Percentiles rank a stretch among this genome's conserved stretches.
Evolutionary conservation across 106 monocot species (phyloP).

Genomic region (Allium cepa): DNA sequence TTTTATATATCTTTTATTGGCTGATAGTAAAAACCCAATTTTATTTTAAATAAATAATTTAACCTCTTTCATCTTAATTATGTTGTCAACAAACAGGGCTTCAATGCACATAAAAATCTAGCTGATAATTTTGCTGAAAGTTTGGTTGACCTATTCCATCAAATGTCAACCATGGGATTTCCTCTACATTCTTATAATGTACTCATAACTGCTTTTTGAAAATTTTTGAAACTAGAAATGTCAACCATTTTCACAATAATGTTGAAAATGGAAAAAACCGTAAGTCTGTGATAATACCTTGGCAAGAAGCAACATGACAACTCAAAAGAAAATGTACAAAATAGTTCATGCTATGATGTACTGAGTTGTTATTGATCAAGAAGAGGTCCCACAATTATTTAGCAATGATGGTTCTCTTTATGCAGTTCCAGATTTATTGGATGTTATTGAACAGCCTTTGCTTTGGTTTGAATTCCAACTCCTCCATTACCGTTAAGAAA

Average conservation of each 20-base stretch:
- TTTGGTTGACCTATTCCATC: constrained; percentile 7
- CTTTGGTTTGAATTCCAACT: neutral
- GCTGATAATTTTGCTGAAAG: neutral
- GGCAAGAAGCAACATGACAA: no score
- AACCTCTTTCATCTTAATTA: neutral
- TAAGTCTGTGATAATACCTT: neutral
- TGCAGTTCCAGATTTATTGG: neutral
- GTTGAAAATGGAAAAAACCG: no score
- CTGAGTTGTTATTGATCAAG: constrained; percentile 1
- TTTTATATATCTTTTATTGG: no score
- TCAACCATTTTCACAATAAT: neutral
- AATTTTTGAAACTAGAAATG: neutral
- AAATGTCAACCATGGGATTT: neutral
- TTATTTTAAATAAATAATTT: no score
- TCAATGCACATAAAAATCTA: constrained; percentile 11
- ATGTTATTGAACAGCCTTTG: neutral
- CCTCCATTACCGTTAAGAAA: neutral
- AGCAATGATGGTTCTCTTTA: constrained; percentile 1
- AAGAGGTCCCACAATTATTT: constrained; percentile 5
- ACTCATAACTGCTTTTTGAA: neutral
- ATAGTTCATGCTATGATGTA: neutral
- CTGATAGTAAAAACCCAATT: no score
- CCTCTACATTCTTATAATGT: constrained; percentile 2
- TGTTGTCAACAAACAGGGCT: neutral
- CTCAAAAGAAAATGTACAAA: neutral